phyloP scores from a whole-genome alignment of 2,329 filamentous ascomycete species.

The Talaromyces sp. region DNA sequence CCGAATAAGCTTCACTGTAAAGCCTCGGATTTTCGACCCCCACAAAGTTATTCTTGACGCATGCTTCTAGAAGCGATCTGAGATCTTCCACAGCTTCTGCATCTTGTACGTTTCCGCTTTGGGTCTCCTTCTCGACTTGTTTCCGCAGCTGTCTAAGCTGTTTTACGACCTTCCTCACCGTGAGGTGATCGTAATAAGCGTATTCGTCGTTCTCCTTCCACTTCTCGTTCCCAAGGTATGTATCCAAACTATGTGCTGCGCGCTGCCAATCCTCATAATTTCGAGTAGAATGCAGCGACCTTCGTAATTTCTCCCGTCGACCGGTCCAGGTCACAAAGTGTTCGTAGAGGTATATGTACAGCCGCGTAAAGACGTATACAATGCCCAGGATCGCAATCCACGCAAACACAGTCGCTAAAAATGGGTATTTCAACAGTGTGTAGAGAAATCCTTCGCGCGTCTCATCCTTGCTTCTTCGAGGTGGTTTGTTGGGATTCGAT shows the following conservation, averaged over 20 bases:
- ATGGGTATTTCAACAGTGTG: conserved; percentile 82
- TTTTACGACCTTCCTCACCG: conserved; percentile 69
- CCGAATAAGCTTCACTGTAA: conserved; percentile 97
- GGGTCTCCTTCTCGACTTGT: conserved; percentile 40
- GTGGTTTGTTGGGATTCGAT: neutral
- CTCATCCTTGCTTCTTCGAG: conserved; percentile 70
- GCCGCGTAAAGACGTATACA: conserved; percentile 73
- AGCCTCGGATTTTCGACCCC: conserved; percentile 88
- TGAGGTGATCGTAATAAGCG: conserved; percentile 82
- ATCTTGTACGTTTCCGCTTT: conserved; percentile 20
- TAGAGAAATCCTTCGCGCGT: conserved; percentile 93
- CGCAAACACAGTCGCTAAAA: conserved; percentile 71
- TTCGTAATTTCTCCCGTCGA: conserved; percentile 65
- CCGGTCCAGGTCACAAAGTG: conserved; percentile 88
- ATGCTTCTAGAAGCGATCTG: conserved; percentile 74
- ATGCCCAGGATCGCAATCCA: conserved; percentile 74
- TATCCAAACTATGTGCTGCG: conserved; percentile 74
- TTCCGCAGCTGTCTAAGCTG: conserved; percentile 58
- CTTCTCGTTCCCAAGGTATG: conserved; percentile 66
- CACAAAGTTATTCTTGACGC: conserved; percentile 96
- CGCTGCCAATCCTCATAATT: conserved; percentile 80
- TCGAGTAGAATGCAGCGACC: conserved; percentile 65
- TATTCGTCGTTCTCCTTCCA: conserved; percentile 55
- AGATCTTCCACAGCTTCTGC: conserved; percentile 59
- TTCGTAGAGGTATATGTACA: conserved; percentile 92